A percentile compares a stretch with the other conserved stretches of the same genome.
Evolutionary conservation across 371 early-diverging fungal genomes (phyloP).

Genomic region (Circinella minor): DNA sequence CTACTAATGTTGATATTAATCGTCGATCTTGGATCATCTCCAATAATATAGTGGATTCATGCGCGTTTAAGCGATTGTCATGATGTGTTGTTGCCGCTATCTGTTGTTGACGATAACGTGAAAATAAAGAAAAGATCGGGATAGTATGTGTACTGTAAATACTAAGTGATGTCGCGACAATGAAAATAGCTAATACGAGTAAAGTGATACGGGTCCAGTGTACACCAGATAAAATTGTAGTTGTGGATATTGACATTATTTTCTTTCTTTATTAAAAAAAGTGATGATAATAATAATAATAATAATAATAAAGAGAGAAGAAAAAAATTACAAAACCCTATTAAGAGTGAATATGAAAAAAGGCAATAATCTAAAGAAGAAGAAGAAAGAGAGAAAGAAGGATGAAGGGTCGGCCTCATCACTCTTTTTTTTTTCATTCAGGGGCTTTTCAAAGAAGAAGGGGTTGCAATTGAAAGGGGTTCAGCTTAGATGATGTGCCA

Average conservation of each 20-base stretch:
- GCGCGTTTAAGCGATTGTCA: not conserved
- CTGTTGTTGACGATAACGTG: not conserved
- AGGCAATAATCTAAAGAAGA: not conserved
- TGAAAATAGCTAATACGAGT: conserved; percentile 30
- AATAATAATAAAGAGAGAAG: conserved; percentile 4
- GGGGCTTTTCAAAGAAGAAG: not conserved
- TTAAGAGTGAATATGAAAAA: too few relatives aligned
- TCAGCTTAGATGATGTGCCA: not conserved
- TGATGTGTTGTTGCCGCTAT: not conserved
- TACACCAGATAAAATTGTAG: not conserved
- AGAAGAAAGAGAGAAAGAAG: conserved; percentile 3
- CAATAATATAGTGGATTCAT: conserved; percentile 9
- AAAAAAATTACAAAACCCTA: too few relatives aligned
- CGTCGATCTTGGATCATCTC: conserved; percentile 46
- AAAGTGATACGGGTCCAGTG: conserved; percentile 28
- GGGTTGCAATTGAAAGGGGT: not conserved
- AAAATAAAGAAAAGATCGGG: conserved; percentile 23
- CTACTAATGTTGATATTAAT: conserved; percentile 49
- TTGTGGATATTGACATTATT: not conserved
- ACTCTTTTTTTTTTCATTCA: too few relatives aligned
- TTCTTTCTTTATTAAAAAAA: not conserved
- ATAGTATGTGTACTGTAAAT: conserved; percentile 32
- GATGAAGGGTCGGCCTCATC: not conserved
- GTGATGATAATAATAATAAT: not conserved
- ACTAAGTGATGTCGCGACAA: conserved; percentile 34